These are phyloP conservation scores for Suillus plorans DNA, from an alignment of 768 basidiomycete genomes.

Conservation along the genomic window DNA sequence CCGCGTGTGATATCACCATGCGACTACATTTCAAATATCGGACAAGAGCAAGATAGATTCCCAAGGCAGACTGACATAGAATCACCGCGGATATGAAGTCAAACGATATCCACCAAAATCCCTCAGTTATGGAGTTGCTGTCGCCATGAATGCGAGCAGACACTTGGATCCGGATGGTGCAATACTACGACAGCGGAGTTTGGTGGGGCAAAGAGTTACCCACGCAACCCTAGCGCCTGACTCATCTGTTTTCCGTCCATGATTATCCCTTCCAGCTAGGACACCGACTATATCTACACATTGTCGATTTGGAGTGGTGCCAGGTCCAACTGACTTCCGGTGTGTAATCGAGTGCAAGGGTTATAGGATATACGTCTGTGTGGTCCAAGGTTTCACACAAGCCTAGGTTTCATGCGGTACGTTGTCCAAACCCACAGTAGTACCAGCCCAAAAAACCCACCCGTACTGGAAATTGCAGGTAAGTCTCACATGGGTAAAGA, in stretches of 20 bases:
- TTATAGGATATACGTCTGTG: neutral
- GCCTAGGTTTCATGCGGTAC: neutral
- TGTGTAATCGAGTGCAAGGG: neutral
- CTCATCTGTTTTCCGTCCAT: neutral
- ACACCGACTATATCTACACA: neutral
- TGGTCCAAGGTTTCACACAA: neutral
- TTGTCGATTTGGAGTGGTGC: neutral
- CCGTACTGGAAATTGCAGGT: neutral
- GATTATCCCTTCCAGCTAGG: neutral
- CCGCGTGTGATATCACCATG: neutral
- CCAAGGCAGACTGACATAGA: neutral
- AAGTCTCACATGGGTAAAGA: neutral
- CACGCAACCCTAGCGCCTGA: neutral
- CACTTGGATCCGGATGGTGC: neutral
- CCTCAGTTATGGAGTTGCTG: neutral
- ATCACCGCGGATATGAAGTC: neutral
- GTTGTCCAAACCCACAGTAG: neutral
- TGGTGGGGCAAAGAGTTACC: neutral
- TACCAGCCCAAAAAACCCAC: neutral
- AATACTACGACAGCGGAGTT: neutral
- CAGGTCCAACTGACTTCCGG: neutral
- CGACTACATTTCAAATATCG: neutral
- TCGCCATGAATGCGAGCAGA: neutral
- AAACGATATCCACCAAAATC: neutral
- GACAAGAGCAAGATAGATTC: neutral